A percentile compares a stretch with the other conserved stretches of the same genome.
These are phyloP conservation scores for Clavispora santaluciae DNA, from an alignment of 805 yeast species.

Conservation along the genomic window DNA sequence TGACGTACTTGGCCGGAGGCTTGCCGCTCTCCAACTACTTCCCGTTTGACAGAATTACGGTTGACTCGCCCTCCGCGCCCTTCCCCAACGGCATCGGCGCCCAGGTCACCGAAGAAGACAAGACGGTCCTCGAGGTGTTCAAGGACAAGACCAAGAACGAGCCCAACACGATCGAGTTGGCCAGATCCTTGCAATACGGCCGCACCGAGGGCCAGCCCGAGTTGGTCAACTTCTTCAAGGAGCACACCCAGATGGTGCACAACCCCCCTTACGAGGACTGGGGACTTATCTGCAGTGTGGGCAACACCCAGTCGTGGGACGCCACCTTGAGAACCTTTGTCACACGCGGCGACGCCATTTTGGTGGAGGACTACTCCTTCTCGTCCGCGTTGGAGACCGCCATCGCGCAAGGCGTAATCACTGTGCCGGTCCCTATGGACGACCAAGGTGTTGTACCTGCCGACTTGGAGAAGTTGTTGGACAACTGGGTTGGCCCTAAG, in stretches of 20 bases:
- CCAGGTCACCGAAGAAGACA: conserved; percentile 41
- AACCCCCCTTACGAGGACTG: conserved; percentile 52
- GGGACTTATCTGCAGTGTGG: conserved; percentile 67
- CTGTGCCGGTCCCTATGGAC: conserved; percentile 76
- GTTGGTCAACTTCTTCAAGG: conserved; percentile 59
- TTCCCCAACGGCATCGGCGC: conserved; percentile 75
- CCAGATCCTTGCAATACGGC: conserved; percentile 91
- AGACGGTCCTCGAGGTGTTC: conserved; percentile 39
- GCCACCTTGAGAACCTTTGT: conserved; percentile 72
- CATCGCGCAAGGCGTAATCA: conserved; percentile 61
- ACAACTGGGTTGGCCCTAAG: conserved; percentile 67
- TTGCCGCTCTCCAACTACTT: conserved; percentile 86
- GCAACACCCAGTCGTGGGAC: conserved; percentile 91
- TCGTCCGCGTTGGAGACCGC: conserved; percentile 83
- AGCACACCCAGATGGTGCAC: conserved; percentile 61
- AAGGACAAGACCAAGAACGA: conserved; percentile 24
- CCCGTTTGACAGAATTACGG: conserved; percentile 78
- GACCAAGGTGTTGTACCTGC: conserved; percentile 73
- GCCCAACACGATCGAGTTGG: conserved; percentile 58
- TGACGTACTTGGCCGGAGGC: conserved; percentile 93
- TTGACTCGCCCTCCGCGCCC: conserved; percentile 74
- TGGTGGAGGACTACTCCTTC: conserved; percentile 80
- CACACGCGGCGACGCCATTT: conserved; percentile 73
- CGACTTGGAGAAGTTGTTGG: conserved; percentile 54
- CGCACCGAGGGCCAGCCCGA: conserved; percentile 76